Evolutionary conservation across 1,139 yeast genomes (phyloP), one percentile per base, ranked within the genome.

Genomic region (Nakaseomyces uthaithaninus): DNA sequence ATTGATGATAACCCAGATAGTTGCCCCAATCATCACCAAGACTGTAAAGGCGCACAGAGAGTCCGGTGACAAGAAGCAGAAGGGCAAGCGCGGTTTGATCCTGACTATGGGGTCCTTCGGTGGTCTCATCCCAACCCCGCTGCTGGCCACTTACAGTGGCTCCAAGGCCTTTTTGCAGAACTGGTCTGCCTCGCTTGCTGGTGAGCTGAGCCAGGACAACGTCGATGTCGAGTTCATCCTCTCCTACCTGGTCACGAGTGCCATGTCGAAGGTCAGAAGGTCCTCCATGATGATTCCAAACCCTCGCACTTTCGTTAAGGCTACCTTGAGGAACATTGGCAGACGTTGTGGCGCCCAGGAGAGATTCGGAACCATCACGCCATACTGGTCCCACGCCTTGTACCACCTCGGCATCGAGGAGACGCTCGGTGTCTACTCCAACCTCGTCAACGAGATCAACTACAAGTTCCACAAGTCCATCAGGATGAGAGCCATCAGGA

Each of bases 101-200:
- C 68, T 91, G 55, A 87, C 94, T 31, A 86, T 91, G 96, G 96
- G 98, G 27, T 89, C 97, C 1, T 91, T 91, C 59, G 95, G 95
- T 40, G 99, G 97, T 1, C 71, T 87, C 50, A 71, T 85, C 40
- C 98, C 98, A 42, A 82, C 95, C 14, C 96, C 98, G 17, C 72
- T 78, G 53, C 73, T 93, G 55, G 95, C 97, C 17, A 82, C 91
- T 6, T 91, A 91, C 67, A 83, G 97, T 14, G 99, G 98, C 12
- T 87, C 97, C 39, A 91, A 91, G 68, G 89, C 95, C 5, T 91
- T 91, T 64, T 71, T 91, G 55, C 97, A 91, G 66, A 75, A 79
- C 42, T 91, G 98, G 98, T 83, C 91, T 40, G 68, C 74, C 43
- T 89, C 96, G 1, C 70, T 91, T 50, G 81, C 95, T n/a, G 85